A percentile compares a stretch with the other conserved stretches of the same genome.
Conservation (phyloP, 1,284 basidiomycete species). For the Apiotrichum domesticum region DNA sequence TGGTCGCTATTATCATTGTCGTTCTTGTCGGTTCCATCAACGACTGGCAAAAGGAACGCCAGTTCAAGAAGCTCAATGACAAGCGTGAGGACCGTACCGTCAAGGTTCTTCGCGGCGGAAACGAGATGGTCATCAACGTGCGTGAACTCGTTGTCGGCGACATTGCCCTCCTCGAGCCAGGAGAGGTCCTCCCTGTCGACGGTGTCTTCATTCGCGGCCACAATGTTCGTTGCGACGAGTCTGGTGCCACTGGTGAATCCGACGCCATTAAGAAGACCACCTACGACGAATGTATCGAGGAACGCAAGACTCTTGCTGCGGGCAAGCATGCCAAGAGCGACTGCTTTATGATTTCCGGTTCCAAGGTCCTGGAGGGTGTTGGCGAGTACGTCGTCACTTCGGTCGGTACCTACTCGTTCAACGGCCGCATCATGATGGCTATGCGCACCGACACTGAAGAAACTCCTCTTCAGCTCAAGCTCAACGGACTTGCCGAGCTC, state of each 20-base stretch:
- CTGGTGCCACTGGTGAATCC: slow-evolving; percentile 90
- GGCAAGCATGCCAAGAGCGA: slow-evolving; percentile 61
- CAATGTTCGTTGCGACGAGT: slow-evolving; percentile 94
- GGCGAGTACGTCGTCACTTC: slow-evolving; percentile 88
- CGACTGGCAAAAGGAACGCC: slow-evolving; percentile 89
- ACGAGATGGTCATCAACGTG: slow-evolving; percentile 72
- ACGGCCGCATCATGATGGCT: slow-evolving; percentile 88
- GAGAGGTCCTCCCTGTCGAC: slow-evolving; percentile 92
- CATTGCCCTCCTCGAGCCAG: slow-evolving; percentile 83
- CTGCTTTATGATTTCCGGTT: slow-evolving; percentile 90
- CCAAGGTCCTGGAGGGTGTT: slow-evolving; percentile 90
- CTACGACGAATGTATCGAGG: slow-evolving; percentile 67
- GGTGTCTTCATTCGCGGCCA: slow-evolving; percentile 89
- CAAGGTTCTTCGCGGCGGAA: slow-evolving; percentile 81
- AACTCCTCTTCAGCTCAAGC: slow-evolving; percentile 89
- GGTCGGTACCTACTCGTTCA: slow-evolving; percentile 86
- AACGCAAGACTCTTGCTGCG: slow-evolving; percentile 42
- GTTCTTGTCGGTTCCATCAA: slow-evolving; percentile 48
- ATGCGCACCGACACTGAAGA: slow-evolving; percentile 43
- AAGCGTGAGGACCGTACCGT: slow-evolving; percentile 93
- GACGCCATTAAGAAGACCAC: slow-evolving; percentile 86
- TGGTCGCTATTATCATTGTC: slow-evolving; percentile 77
- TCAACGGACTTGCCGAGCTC: slow-evolving; percentile 85
- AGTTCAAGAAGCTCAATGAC: slow-evolving; percentile 86
- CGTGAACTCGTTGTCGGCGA: slow-evolving; percentile 91